Evolutionary conservation across 78 protist species (phyloP), one percentile per base, ranked within the genome.

Genomic region (Polysphondylium violaceum): DNA sequence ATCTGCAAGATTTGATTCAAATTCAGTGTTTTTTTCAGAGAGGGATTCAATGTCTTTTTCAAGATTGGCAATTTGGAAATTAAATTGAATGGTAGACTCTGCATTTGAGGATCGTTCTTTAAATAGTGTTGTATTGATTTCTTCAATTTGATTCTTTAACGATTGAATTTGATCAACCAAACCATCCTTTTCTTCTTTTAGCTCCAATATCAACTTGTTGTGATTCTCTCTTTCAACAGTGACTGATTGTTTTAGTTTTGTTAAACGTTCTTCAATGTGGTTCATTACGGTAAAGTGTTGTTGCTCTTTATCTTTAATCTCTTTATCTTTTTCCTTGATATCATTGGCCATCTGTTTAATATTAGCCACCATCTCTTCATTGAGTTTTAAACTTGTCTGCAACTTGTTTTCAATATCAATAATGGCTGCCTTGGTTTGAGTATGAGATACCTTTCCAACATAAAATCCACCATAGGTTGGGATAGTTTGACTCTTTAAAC

Each of bases 331-430:
- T 1, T 25, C 36, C 23, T 77, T 47, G 38, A 69, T 11, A 31
- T 51, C 56, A 2, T 41, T 27, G 2, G 35, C 76, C 74, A 79
- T 29, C 16, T 79, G 27, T 53, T 58, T 58, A n/a, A 83, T 83
- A 33, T 83, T 72, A 8, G 29, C 1, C 0, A 83, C 61, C 87
- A 76, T 76, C 2, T 59, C 71, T 23, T 76, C 87, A 76, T 67
- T 67, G 27, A 76, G 33, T n/a, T 27, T 19, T 43, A 76, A 27
- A 19, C 58, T 44, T n/a, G 67, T 73, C 8, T 69, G 68, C 17
- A 83, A 44, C 29, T 59, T 67, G 43, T 83, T 59, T 38, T 83
- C 91, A 1, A 59, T n/a, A 59, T 83, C 91, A 11, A 69, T 50
- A 47, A 83, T 43, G 8, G 59, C 79, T 0, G 77, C 91, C 31